Evolutionary conservation across 2,329 filamentous ascomycete species (phyloP), one percentile per base, ranked within the genome.

Genomic region (Bipolaris bicolor): DNA sequence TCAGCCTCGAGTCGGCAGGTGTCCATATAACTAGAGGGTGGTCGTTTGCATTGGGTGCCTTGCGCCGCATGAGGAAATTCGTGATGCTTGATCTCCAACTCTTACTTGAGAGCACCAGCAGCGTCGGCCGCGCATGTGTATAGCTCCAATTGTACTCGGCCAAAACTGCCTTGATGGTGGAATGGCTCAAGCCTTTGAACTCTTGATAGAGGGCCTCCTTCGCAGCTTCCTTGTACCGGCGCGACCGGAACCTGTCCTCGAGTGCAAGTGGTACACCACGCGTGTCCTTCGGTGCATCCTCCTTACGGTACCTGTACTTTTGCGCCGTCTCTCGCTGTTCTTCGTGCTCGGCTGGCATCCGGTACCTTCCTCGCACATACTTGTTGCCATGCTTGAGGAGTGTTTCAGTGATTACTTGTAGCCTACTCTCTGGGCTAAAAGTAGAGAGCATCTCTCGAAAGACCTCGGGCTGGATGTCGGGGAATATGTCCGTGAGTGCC

Each of bases 81-180:
- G 89, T 86, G 51, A 94, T 81, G 34, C 89, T 87, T 59, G 89
- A 90, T 45, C 89, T 85, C 91, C 91, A 95, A 33, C 90, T 91
- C 73, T 88, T 90, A 43, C 85, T 85, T 6, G 88, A 87, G 11
- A 94, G 77, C 1, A 82, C 83, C 51, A 90, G 84, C 15, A 95
- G 83, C 1, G 88, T 90, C 15, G 84, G 85, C 34, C 90, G 84
- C 11, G 90, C 88, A 29, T 88, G 84, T 20, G 89, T 86, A 68
- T 94, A 95, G 7, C 88, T 90, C 76, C 90, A 88, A 76, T 95
- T 95, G 69, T 84, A 86, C 74, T 95, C 91, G 48, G 90, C 90
- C 46, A 95, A 83, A 7, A 95, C 90, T 7, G 88, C 90, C 69
- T 88, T 86, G 76, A 94, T 89, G 3, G 90, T 87, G 1, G 89